Percentiles rank a stretch among this genome's conserved stretches.
phyloP scores from a whole-genome alignment of 2,329 filamentous ascomycete genomes.

The Neopestalotiopsis rosae region DNA sequence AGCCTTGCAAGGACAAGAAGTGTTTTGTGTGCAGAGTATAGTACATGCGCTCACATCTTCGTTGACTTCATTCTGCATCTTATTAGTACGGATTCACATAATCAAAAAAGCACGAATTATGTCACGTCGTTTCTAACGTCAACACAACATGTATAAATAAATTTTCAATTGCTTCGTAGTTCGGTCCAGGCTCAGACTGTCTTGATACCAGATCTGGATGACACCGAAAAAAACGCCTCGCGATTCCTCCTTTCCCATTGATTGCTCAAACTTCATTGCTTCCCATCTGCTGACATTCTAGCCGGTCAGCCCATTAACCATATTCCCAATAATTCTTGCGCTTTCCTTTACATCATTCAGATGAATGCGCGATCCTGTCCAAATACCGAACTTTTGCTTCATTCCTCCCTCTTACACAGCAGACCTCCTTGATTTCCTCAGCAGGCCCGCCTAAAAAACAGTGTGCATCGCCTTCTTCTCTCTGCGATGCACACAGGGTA shows the following conservation, averaged over 20 bases:
- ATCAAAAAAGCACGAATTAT: no score
- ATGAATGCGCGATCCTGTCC: not conserved
- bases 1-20: not conserved
- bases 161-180: not conserved
- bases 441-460: no score
- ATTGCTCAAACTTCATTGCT: not conserved
- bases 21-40: no score
- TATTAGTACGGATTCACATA: not conserved
- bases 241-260: not conserved
- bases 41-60: not conserved
- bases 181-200: no score
- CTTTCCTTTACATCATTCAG: not conserved
- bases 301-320: not conserved
- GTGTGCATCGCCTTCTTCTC: not conserved
- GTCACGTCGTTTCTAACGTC: not conserved
- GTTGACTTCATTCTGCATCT: not conserved
- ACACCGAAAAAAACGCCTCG: not conserved
- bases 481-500: constrained; percentile 15
- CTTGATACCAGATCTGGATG: no score
- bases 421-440: not conserved
- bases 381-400: not conserved
- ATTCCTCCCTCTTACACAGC: not conserved
- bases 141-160: not conserved
- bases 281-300: not conserved
- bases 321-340: not conserved